Evolutionary conservation across 192 early-diverging fungal genomes (phyloP).

Genomic region (Mortierella claussenii): DNA sequence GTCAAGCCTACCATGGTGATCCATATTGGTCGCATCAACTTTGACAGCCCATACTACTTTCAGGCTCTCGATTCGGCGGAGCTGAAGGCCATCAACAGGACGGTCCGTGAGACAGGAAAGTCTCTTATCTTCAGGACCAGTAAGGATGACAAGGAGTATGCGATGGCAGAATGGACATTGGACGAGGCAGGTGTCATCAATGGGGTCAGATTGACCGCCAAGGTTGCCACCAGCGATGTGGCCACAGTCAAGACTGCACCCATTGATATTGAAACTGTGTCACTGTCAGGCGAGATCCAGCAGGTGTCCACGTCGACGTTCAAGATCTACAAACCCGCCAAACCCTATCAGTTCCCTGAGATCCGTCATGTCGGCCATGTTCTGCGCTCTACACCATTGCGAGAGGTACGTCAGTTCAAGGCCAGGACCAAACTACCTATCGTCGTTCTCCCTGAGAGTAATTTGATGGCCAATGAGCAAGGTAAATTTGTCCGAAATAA

Average conservation of each 20-base stretch:
- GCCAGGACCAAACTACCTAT: conserved; percentile 29
- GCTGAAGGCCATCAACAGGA: conserved; percentile 23
- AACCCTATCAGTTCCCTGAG: conserved; percentile 53
- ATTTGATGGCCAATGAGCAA: conserved; percentile 50
- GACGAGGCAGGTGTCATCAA: conserved; percentile 42
- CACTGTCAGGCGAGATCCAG: conserved; percentile 36
- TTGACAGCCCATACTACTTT: conserved; percentile 44
- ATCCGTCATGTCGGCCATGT: conserved; percentile 36
- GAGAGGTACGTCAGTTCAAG: conserved; percentile 51
- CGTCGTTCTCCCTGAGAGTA: conserved; percentile 32
- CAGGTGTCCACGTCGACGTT: conserved; percentile 41
- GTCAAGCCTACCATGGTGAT: conserved; percentile 53
- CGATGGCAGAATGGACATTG: conserved; percentile 57
- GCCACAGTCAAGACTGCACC: conserved; percentile 28
- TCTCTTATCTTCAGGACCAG: conserved; percentile 31
- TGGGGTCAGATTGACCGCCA: conserved; percentile 42
- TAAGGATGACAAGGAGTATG: conserved; percentile 21
- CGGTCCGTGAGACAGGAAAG: conserved; percentile 6
- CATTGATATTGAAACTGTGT: conserved; percentile 40
- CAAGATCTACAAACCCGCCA: conserved; percentile 50
- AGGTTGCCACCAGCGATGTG: conserved; percentile 38
- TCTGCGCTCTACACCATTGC: conserved; percentile 27
- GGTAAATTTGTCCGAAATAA: conserved; percentile 39
- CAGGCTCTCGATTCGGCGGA: conserved; percentile 32
- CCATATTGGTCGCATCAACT: conserved; percentile 51